phyloP scores from a whole-genome alignment of 1,139 yeast species.

The Debaryomyces sp. region DNA sequence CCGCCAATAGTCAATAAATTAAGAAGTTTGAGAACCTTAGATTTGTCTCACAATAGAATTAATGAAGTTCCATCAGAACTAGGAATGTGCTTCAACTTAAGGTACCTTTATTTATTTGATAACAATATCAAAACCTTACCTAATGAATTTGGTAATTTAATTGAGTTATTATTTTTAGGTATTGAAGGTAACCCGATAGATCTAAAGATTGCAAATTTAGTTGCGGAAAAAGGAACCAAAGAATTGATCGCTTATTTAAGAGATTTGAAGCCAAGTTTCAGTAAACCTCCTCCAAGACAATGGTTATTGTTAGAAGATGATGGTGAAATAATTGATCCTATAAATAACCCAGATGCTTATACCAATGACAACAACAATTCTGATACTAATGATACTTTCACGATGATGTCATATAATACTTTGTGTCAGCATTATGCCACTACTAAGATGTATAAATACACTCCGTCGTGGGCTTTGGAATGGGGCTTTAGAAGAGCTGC shows the following conservation, averaged over 20 bases:
- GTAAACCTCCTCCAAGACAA: slow-evolving; percentile 71
- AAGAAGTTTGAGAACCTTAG: slow-evolving; percentile 78
- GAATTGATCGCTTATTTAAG: slow-evolving; percentile 79
- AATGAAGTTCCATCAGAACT: slow-evolving; percentile 76
- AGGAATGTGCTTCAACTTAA: slow-evolving; percentile 79
- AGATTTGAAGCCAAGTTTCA: slow-evolving; percentile 73
- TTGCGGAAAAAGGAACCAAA: slow-evolving; percentile 84
- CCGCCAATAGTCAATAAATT: slow-evolving; percentile 75
- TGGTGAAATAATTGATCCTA: slow-evolving; percentile 60
- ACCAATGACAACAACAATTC: slow-evolving; percentile 23
- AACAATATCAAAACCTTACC: slow-evolving; percentile 80
- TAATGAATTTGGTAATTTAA: slow-evolving; percentile 80
- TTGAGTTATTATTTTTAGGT: slow-evolving; percentile 84
- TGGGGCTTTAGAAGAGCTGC: slow-evolving; percentile 90
- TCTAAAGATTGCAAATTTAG: slow-evolving; percentile 59
- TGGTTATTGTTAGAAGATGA: slow-evolving; percentile 82
- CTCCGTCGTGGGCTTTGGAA: slow-evolving; percentile 95
- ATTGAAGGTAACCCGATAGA: slow-evolving; percentile 92
- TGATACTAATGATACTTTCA: slow-evolving; percentile 50
- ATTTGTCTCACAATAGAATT: slow-evolving; percentile 77
- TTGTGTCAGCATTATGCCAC: slow-evolving; percentile 97
- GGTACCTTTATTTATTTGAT: slow-evolving; percentile 85
- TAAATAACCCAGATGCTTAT: slow-evolving; percentile 33
- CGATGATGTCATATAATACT: slow-evolving; percentile 85
- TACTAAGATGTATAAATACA: slow-evolving; percentile 85